phyloP scores from a whole-genome alignment of 805 yeast genomes.

The Candida ulmi region DNA sequence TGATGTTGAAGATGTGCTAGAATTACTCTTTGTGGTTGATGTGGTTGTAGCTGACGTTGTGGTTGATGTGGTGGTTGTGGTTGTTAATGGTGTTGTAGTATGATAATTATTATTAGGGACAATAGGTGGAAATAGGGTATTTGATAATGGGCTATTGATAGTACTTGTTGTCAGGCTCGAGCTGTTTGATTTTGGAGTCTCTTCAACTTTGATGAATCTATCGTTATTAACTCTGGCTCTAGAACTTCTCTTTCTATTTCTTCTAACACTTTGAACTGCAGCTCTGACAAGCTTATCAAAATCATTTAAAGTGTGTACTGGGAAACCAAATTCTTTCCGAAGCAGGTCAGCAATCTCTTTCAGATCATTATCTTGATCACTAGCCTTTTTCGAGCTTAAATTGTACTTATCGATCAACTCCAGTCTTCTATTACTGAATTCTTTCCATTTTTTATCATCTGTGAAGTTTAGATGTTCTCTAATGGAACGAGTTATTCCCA shows the following conservation, averaged over 20 bases:
- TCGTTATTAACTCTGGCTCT: constrained; percentile 18
- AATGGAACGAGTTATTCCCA: constrained; percentile 38
- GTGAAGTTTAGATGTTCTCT: constrained; percentile 58
- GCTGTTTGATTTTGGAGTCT: constrained; percentile 1
- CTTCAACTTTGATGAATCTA: constrained; percentile 17
- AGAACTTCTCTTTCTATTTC: constrained; percentile 70
- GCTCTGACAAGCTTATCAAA: constrained; percentile 89
- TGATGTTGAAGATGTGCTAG: neutral
- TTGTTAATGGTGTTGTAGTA: too few relatives aligned
- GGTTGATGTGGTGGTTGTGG: constrained; percentile 5
- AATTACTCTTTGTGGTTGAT: neutral
- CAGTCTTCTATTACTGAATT: constrained; percentile 82
- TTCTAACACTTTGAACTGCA: constrained; percentile 87
- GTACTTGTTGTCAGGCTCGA: constrained; percentile 1
- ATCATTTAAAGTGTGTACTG: constrained; percentile 52
- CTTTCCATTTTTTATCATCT: constrained; percentile 84
- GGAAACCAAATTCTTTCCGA: constrained; percentile 72
- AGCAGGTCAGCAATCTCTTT: constrained; percentile 70
- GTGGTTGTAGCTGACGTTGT: neutral
- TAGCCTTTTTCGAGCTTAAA: constrained; percentile 65
- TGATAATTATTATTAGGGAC: constrained; percentile 1
- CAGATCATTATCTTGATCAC: constrained; percentile 86
- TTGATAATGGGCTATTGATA: neutral
- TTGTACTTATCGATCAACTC: constrained; percentile 78
- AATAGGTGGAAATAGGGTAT: constrained; percentile 1